These are phyloP conservation scores for Quercus wislizeni DNA, from an alignment of 306 rosid species.

Conservation along the genomic window DNA sequence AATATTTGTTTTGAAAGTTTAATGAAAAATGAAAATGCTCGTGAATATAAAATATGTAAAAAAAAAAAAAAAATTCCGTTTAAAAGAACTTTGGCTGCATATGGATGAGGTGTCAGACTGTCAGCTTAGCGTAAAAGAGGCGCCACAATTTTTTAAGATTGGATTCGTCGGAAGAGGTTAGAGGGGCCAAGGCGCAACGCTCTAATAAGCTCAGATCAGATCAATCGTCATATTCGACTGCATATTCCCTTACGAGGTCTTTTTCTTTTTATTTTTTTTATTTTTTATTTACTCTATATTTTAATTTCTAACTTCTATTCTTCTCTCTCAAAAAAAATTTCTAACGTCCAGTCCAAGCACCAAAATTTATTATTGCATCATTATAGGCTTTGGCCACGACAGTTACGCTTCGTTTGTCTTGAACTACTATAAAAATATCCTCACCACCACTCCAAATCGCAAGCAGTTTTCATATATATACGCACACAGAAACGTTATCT, in stretches of 20 bases:
- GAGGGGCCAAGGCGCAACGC: not conserved
- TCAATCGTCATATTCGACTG: slow-evolving; percentile 28
- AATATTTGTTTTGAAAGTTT: no score
- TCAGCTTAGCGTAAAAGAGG: slow-evolving; percentile 42
- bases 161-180: not conserved
- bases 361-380: not conserved
- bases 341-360: not conserved
- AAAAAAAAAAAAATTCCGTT: no score
- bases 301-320: no score
- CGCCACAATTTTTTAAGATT: slow-evolving; percentile 34
- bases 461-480: not conserved
- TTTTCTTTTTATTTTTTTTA: not conserved
- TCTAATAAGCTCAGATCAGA: no score
- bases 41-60: no score
- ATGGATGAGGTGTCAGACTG: not conserved
- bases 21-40: no score
- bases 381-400: not conserved
- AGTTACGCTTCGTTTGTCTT: not conserved
- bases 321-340: no score
- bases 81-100: no score
- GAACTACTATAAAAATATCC: not conserved
- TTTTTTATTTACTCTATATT: no score
- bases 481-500: not conserved
- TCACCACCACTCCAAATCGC: not conserved
- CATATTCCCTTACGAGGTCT: slow-evolving; percentile 28